Percentiles rank a stretch among this genome's conserved stretches.
Conservation (phyloP, 1,139 yeast genomes). For the Pichia norvegensis region DNA sequence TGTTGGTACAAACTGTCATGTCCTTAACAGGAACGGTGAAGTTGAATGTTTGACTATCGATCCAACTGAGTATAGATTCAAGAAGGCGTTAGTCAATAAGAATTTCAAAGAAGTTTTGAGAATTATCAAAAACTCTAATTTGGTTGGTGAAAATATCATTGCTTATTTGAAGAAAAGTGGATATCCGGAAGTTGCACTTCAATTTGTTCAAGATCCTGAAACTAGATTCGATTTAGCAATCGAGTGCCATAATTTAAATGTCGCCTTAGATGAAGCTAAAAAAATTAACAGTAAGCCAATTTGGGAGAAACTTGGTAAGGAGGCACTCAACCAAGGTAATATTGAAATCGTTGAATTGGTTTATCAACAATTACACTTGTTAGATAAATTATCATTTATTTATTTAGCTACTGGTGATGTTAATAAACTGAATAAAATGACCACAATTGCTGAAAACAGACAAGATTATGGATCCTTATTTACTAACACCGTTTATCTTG, state of each 20-base stretch:
- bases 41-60: constrained; percentile 76
- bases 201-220: constrained; percentile 93
- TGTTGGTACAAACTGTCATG: constrained; percentile 61
- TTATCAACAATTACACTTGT: constrained; percentile 77
- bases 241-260: constrained; percentile 81
- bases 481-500: constrained; percentile 74
- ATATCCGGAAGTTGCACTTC: constrained; percentile 88
- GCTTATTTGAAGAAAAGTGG: constrained; percentile 93
- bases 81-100: constrained; percentile 81
- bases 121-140: constrained; percentile 76
- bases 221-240: constrained; percentile 92
- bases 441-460: constrained; percentile 81
- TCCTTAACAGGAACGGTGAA: constrained; percentile 79
- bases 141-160: constrained; percentile 96
- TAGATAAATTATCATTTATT: constrained; percentile 84
- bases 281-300: constrained; percentile 57
- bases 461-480: constrained; percentile 74
- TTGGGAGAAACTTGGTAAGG: constrained; percentile 81
- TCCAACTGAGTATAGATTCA: constrained; percentile 95
- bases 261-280: constrained; percentile 87
- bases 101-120: constrained; percentile 90
- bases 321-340: constrained; percentile 87
- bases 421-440: constrained; percentile 73
- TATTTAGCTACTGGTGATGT: constrained; percentile 78
- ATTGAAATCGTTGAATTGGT: constrained; percentile 77